These are phyloP conservation scores for Pyrenophora graminea DNA, from an alignment of 2,329 filamentous ascomycete genomes.

Conservation along the genomic window DNA sequence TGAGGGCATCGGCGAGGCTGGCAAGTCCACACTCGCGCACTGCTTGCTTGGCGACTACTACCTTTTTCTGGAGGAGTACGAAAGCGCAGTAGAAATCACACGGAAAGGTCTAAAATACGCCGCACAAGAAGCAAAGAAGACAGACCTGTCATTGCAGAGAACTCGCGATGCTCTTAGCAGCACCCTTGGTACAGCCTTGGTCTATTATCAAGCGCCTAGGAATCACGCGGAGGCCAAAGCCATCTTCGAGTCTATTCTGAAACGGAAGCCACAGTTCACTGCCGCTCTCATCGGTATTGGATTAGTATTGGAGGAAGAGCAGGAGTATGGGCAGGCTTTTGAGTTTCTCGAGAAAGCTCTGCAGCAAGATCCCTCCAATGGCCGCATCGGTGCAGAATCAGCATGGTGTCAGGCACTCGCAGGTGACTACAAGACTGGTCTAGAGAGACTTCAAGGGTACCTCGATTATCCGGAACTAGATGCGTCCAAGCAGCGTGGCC, in stretches of 20 bases:
- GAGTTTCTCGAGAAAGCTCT: slow-evolving; percentile 79
- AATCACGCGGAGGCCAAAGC: slow-evolving; percentile 85
- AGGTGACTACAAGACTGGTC: slow-evolving; percentile 71
- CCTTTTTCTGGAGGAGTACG: slow-evolving; percentile 80
- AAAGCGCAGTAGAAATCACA: slow-evolving; percentile 77
- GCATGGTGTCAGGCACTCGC: slow-evolving; percentile 90
- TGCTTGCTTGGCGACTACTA: slow-evolving; percentile 84
- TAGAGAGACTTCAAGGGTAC: slow-evolving; percentile 71
- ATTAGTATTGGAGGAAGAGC: slow-evolving; percentile 88
- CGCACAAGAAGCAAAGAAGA: slow-evolving; percentile 64
- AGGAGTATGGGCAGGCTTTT: slow-evolving; percentile 81
- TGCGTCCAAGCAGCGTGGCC: slow-evolving; percentile 61
- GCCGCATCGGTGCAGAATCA: slow-evolving; percentile 80
- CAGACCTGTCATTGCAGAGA: slow-evolving; percentile 66
- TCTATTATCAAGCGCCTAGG: slow-evolving; percentile 86
- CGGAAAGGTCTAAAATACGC: slow-evolving; percentile 71
- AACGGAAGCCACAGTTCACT: slow-evolving; percentile 75
- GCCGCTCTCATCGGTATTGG: slow-evolving; percentile 86
- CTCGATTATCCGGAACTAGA: slow-evolving; percentile 64
- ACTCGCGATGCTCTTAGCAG: slow-evolving; percentile 73
- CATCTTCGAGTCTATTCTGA: slow-evolving; percentile 82
- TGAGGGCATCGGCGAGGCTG: slow-evolving; percentile 54
- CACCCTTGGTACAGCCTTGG: slow-evolving; percentile 81
- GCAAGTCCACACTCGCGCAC: slow-evolving; percentile 77
- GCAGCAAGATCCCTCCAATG: slow-evolving; percentile 71